Evolutionary conservation across 257 asterid species (phyloP).

Genomic region (Agastache rugosa): DNA sequence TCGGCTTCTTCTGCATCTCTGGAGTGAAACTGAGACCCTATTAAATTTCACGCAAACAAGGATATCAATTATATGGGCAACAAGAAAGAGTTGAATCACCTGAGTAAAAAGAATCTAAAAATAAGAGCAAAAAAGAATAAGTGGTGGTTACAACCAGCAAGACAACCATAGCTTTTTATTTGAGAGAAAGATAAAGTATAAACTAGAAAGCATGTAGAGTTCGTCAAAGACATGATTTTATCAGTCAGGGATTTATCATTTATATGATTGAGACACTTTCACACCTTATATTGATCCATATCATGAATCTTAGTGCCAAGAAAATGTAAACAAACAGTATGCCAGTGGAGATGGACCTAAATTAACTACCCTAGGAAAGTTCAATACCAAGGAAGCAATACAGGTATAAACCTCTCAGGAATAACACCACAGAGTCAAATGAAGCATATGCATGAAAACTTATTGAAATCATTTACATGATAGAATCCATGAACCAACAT

Average conservation of each 20-base stretch:
- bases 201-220: slow-evolving; percentile 24
- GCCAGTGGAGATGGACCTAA: slow-evolving; percentile 18
- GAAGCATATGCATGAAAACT: slow-evolving; percentile 15
- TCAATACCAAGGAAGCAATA: slow-evolving; percentile 18
- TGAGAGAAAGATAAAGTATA: slow-evolving; percentile 26
- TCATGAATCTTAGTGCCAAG: neutral
- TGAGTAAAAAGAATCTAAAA: slow-evolving; percentile 26
- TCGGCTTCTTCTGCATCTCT: slow-evolving; percentile 88
- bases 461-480: slow-evolving; percentile 18
- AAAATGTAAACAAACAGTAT: slow-evolving; percentile 28
- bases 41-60: slow-evolving; percentile 28
- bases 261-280: slow-evolving; percentile 15
- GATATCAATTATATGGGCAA: slow-evolving; percentile 20
- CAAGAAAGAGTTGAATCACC: slow-evolving; percentile 22
- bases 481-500: slow-evolving; percentile 22
- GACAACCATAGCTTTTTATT: slow-evolving; percentile 23
- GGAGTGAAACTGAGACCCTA: slow-evolving; percentile 97
- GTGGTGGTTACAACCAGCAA: slow-evolving; percentile 24
- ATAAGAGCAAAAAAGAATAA: slow-evolving; percentile 22
- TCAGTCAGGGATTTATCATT: slow-evolving; percentile 20
- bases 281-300: neutral
- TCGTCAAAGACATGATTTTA: neutral
- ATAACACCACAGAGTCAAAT: slow-evolving; percentile 20
- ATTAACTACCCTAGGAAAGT: slow-evolving; percentile 16
- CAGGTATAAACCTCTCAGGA: slow-evolving; percentile 25